Percentiles rank a stretch among this genome's conserved stretches.
These are phyloP conservation scores for Penicillium sp. DNA, from an alignment of 2,329 filamentous ascomycete genomes.

Conservation along the genomic window DNA sequence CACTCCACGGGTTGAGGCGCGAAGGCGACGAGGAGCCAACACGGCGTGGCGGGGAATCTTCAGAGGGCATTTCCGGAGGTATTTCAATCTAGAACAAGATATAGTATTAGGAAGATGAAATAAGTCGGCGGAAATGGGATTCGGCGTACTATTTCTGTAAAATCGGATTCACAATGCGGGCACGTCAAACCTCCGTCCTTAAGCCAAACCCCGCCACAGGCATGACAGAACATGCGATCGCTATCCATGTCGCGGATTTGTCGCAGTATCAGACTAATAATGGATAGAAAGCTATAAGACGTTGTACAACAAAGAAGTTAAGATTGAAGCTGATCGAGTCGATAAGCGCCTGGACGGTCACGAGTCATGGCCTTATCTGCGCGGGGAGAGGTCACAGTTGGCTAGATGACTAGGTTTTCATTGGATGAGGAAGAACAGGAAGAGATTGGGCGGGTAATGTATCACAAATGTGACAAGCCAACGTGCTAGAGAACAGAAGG, in stretches of 20 bases:
- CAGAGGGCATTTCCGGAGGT: constrained; percentile 23
- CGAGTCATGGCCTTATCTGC: constrained; percentile 27
- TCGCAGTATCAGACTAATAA: neutral
- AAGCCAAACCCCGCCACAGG: constrained; percentile 79
- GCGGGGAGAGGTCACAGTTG: constrained; percentile 15
- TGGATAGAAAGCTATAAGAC: neutral
- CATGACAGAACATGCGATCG: constrained; percentile 83
- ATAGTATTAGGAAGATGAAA: constrained; percentile 1
- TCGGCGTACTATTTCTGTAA: constrained; percentile 77
- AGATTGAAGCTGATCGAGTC: constrained; percentile 9
- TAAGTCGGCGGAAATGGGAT: constrained; percentile 4
- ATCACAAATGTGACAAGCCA: neutral
- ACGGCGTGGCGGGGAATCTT: constrained; percentile 26
- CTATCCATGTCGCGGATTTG: constrained; percentile 29
- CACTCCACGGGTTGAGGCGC: constrained; percentile 35
- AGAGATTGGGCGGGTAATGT: neutral
- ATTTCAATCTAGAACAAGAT: constrained; percentile 33
- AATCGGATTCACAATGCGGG: constrained; percentile 73
- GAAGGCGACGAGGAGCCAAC: constrained; percentile 19
- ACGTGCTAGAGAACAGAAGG: neutral
- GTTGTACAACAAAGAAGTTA: constrained; percentile 7
- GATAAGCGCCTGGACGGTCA: constrained; percentile 17
- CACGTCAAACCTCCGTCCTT: constrained; percentile 67
- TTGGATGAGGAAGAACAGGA: neutral
- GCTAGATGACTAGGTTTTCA: neutral